Percentiles rank a stretch among this genome's conserved stretches.
These are phyloP conservation scores for Globisporangium barbulae DNA, from an alignment of 352 stramenopile genomes.

Conservation along the genomic window DNA sequence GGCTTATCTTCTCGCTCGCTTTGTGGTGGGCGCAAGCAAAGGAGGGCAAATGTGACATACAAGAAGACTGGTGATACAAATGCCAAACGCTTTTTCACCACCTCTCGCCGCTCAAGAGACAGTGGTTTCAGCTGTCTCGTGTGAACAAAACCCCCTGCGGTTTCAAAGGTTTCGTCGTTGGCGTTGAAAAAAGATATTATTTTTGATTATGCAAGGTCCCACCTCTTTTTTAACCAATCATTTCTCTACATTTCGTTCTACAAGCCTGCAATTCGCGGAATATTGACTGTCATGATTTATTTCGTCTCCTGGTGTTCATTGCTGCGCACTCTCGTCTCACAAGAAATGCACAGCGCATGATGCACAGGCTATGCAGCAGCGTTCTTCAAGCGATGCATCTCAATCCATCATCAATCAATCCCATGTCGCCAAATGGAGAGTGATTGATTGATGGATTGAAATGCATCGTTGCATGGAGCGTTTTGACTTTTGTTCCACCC, in stretches of 20 bases:
- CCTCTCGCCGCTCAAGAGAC: background rate
- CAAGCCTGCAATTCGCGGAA: background rate
- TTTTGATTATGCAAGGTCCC: constrained; percentile 2
- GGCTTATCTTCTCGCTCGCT: constrained; percentile 1
- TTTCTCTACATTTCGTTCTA: too few relatives aligned
- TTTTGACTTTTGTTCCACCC: background rate
- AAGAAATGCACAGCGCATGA: background rate
- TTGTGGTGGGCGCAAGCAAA: background rate
- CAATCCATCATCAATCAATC: background rate
- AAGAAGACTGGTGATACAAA: background rate
- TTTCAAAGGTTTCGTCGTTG: background rate
- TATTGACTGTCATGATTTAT: background rate
- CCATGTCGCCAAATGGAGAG: too few relatives aligned
- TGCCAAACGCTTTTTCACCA: background rate
- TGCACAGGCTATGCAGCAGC: too few relatives aligned
- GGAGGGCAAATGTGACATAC: too few relatives aligned
- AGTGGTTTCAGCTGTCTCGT: background rate
- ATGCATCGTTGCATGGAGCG: background rate
- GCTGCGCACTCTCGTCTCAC: background rate
- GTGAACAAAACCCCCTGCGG: background rate
- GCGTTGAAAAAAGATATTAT: background rate
- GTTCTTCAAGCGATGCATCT: too few relatives aligned
- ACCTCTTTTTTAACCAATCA: constrained; percentile 1
- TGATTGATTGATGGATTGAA: background rate
- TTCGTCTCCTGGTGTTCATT: background rate